Evolutionary conservation across 164 flowering plant genomes (phyloP).

Genomic region (Amborella trichopoda): DNA sequence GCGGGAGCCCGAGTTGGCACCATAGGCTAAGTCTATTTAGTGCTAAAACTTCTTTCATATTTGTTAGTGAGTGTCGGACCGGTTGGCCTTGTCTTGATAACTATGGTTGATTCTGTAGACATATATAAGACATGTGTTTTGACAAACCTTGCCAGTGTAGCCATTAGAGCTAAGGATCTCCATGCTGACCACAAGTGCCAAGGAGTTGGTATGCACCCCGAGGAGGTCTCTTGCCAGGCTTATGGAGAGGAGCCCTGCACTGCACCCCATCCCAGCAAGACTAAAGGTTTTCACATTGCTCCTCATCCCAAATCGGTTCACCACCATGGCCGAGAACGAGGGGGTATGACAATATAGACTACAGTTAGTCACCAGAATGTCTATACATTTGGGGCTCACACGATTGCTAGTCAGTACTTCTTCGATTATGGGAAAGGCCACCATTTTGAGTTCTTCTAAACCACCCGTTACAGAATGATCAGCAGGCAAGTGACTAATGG

Average conservation of each 20-base stretch:
- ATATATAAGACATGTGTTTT: no score
- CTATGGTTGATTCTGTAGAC: no score
- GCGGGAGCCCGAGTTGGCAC: no score
- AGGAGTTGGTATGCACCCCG: constrained; percentile 1
- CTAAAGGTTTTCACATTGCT: not conserved
- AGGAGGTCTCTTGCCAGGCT: constrained; percentile 3
- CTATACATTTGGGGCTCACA: constrained; percentile 31
- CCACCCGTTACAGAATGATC: constrained; percentile 12
- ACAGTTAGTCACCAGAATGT: constrained; percentile 47
- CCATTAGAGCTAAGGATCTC: constrained; percentile 1
- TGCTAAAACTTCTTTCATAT: no score
- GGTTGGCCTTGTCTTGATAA: no score
- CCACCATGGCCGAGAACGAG: constrained; percentile 29
- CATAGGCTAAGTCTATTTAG: no score
- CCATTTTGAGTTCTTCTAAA: constrained; percentile 19
- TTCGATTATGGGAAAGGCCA: constrained; percentile 26
- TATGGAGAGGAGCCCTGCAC: not conserved
- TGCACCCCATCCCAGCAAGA: constrained; percentile 6
- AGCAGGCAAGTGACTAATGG: constrained; percentile 22
- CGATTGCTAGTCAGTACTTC: constrained; percentile 34
- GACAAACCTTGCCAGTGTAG: constrained; percentile 1
- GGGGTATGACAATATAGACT: constrained; percentile 56
- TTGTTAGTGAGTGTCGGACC: no score
- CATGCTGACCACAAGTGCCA: constrained; percentile 1
- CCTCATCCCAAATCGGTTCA: constrained; percentile 2